Evolutionary conservation across 495 filamentous ascomycete genomes (phyloP).

Genomic region (Sporormia fimetaria): DNA sequence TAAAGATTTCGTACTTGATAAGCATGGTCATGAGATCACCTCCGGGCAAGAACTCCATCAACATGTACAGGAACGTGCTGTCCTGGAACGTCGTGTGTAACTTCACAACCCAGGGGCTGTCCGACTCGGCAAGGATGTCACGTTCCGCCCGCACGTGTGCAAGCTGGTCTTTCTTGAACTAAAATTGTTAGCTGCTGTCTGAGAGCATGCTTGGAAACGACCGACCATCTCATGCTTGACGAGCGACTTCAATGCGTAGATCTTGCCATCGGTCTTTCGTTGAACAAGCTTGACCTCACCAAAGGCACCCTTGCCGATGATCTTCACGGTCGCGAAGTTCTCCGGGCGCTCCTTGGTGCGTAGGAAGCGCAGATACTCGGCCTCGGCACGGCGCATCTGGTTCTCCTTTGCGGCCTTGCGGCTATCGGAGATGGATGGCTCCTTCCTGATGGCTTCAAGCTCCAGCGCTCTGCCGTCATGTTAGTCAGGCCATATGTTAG

Average conservation of each 20-base stretch:
- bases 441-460: constrained; percentile 68
- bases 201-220: neutral
- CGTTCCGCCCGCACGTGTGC: constrained; percentile 97
- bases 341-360: constrained; percentile 81
- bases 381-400: constrained; percentile 69
- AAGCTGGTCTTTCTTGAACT: constrained; percentile 95
- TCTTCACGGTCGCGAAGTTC: constrained; percentile 91
- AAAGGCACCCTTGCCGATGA: constrained; percentile 98
- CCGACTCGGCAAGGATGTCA: constrained; percentile 94
- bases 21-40: constrained; percentile 99
- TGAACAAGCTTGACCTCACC: constrained; percentile 96
- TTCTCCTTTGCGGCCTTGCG: constrained; percentile 69
- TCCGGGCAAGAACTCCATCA: constrained; percentile 98
- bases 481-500: constrained; percentile 7
- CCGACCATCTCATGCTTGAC: constrained; percentile 88
- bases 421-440: constrained; percentile 58
- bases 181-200: constrained; percentile 6
- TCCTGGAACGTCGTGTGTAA: constrained; percentile 97
- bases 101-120: constrained; percentile 98
- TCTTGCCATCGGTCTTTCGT: constrained; percentile 89
- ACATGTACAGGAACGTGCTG: constrained; percentile 85
- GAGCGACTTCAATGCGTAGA: constrained; percentile 95
- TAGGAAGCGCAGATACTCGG: constrained; percentile 84
- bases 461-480: constrained; percentile 60
- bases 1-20: constrained; percentile 99